Base-by-base conservation (phyloP, 2,329 filamentous ascomycete genomes). In the Phialemonium atrogriseum region DNA sequence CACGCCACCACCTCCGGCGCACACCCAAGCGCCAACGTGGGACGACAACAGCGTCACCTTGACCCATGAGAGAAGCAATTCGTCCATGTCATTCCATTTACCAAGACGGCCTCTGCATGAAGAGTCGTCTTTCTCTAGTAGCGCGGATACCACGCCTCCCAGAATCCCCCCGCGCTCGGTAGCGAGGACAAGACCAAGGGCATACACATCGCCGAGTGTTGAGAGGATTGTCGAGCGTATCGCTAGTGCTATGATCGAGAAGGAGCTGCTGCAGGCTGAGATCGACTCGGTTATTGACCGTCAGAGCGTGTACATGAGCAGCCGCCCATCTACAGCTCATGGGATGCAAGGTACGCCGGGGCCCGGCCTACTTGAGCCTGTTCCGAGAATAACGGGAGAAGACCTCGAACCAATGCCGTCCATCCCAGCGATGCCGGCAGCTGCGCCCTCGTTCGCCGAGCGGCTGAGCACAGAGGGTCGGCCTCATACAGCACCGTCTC, bases 231-330 rank as follows among this genome's bases (percentile, higher is more conserved):
- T 70, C 30, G 66, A 71, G 40, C 60, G 70, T 24, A 69, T 77
- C 26, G 73, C 71, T 18, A 63, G 57, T 37, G 71, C 69, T 29
- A 66, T 77, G 57, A 54, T 71, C 33, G 74, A 80, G 46, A 60
- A 73, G 39, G 76, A 80, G 34, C 59, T 57, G 34, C 51, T 77
- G 25, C 64, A 80, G 50, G 66, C 64, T 35, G 64, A 75, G 41
- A 77, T 80, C 32, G 70, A 80, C 32, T 64, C 70, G 30, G 59
- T 73, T 14, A 65, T 77, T 15, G 71, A 77, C 56, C 66, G 72
- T 37, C 71, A 75, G 52, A 79, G 70, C 49, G 52, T 76, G 20
- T 77, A 73, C 40, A 41, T 62, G 12, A 57, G 48, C 37, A 73
- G 68, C 48, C 62, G 70, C 29, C 70, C 71, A 19, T 68, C 68